Evolutionary conservation across 2,329 filamentous ascomycete genomes (phyloP).

Genomic region (Zasmidium citrigriseum): DNA sequence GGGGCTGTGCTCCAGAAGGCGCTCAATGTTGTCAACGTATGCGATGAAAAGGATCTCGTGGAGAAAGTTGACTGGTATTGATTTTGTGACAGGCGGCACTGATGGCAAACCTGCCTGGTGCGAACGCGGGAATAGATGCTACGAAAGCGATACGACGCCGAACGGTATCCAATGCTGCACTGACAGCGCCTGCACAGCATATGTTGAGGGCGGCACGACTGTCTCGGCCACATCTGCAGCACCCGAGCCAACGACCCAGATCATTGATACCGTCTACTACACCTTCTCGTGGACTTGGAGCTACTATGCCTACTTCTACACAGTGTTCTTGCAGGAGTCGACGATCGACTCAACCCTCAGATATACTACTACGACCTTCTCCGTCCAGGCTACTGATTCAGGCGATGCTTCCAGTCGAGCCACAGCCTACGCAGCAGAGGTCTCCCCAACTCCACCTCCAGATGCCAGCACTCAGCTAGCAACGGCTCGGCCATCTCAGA

Average conservation of each 20-base stretch:
- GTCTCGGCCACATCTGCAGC: not conserved
- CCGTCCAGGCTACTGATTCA: slow-evolving; percentile 1
- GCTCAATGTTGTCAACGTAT: not conserved
- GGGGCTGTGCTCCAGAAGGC: not conserved
- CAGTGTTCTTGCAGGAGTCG: not conserved
- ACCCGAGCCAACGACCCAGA: not conserved
- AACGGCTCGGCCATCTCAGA: too few species aligned
- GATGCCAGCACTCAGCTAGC: not conserved
- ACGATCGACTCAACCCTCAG: not conserved
- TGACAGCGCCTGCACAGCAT: slow-evolving; percentile 2
- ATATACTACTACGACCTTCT: slow-evolving; percentile 2
- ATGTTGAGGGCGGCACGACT: not conserved
- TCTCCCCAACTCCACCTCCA: not conserved
- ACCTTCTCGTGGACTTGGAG: slow-evolving; percentile 1
- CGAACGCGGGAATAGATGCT: not conserved
- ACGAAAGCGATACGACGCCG: not conserved
- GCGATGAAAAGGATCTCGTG: too few species aligned
- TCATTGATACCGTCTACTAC: slow-evolving; percentile 1
- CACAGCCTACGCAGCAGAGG: too few species aligned
- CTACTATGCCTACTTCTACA: slow-evolving; percentile 6
- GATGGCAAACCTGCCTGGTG: not conserved
- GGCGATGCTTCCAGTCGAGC: not conserved
- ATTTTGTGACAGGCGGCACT: not conserved
- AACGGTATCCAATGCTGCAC: not conserved
- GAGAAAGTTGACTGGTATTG: too few species aligned